Evolutionary conservation across 2,329 filamentous ascomycete genomes (phyloP).

Genomic region (Exserohilum turcica): DNA sequence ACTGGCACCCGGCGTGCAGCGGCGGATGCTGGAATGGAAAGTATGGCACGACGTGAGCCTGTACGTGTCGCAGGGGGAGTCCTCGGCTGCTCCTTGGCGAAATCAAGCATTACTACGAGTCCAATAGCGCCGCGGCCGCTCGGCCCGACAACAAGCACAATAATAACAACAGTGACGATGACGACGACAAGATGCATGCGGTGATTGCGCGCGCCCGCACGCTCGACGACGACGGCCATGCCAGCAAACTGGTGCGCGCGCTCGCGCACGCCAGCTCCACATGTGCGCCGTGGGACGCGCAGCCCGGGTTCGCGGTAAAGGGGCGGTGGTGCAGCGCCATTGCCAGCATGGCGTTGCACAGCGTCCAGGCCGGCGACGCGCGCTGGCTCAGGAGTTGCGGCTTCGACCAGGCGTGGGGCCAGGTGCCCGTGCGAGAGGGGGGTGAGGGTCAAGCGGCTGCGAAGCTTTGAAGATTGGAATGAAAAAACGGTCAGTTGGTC

Average conservation of each 20-base stretch:
- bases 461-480: slow-evolving; percentile 28
- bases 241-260: slow-evolving; percentile 74
- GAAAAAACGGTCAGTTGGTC: too few relatives aligned
- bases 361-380: slow-evolving; percentile 58
- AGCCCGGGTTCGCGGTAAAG: too few relatives aligned
- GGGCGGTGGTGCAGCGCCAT: too few relatives aligned
- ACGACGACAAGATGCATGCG: slow-evolving; percentile 47
- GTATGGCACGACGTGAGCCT: slow-evolving; percentile 73
- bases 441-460: slow-evolving; percentile 1
- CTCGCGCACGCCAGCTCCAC: slow-evolving; percentile 71
- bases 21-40: slow-evolving; percentile 80
- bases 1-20: slow-evolving; percentile 65
- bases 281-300: too few relatives aligned
- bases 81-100: slow-evolving; percentile 65
- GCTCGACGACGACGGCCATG: slow-evolving; percentile 77
- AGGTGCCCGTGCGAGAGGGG: slow-evolving; percentile 39
- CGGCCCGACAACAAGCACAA: too few relatives aligned
- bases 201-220: slow-evolving; percentile 54
- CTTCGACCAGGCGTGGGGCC: slow-evolving; percentile 68
- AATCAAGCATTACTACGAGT: slow-evolving; percentile 66
- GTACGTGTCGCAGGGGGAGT: slow-evolving; percentile 70
- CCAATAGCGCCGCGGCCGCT: slow-evolving; percentile 31
- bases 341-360: slow-evolving; percentile 66
- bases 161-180: slow-evolving; percentile 40
- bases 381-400: slow-evolving; percentile 68